These are phyloP conservation scores for Epichloe sylvatica DNA, from an alignment of 2,329 filamentous ascomycete species.

Conservation along the genomic window DNA sequence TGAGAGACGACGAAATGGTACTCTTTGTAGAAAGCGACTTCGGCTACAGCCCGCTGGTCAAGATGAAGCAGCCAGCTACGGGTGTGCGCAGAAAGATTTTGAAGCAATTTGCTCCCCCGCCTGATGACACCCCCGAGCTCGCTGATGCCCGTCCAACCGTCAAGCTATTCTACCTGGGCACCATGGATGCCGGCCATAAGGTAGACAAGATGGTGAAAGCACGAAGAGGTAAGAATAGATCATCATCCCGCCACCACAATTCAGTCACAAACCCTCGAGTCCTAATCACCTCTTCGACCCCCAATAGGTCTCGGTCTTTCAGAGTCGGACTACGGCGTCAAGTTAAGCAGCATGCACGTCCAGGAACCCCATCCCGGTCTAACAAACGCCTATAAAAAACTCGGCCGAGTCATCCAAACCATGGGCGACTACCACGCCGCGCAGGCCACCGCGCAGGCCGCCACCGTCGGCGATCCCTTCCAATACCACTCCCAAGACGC, in stretches of 20 bases:
- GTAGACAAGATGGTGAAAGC: constrained; percentile 88
- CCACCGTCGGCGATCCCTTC: constrained; percentile 77
- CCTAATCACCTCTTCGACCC: background rate
- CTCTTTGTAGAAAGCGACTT: constrained; percentile 99
- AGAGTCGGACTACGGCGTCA: constrained; percentile 87
- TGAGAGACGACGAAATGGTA: constrained; percentile 92
- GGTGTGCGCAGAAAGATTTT: constrained; percentile 88
- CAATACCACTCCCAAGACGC: constrained; percentile 92
- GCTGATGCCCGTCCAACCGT: constrained; percentile 80
- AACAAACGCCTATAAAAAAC: constrained; percentile 80
- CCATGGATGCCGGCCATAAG: constrained; percentile 96
- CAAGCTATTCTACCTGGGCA: constrained; percentile 87
- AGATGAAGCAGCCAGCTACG: constrained; percentile 92
- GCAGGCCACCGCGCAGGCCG: constrained; percentile 91
- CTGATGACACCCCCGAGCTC: constrained; percentile 91
- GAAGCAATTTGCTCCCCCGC: constrained; percentile 98
- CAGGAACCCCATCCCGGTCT: constrained; percentile 86
- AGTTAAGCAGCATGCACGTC: constrained; percentile 70
- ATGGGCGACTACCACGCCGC: constrained; percentile 92
- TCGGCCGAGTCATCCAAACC: constrained; percentile 84
- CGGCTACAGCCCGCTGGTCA: constrained; percentile 88
- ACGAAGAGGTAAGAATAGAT: constrained; percentile 54
- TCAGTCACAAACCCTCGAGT: background rate
- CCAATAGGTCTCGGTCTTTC: constrained; percentile 67
- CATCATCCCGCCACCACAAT: background rate